Evolutionary conservation across 2,329 filamentous ascomycete species (phyloP).

Genomic region (Myriosclerotinia duriaeana): DNA sequence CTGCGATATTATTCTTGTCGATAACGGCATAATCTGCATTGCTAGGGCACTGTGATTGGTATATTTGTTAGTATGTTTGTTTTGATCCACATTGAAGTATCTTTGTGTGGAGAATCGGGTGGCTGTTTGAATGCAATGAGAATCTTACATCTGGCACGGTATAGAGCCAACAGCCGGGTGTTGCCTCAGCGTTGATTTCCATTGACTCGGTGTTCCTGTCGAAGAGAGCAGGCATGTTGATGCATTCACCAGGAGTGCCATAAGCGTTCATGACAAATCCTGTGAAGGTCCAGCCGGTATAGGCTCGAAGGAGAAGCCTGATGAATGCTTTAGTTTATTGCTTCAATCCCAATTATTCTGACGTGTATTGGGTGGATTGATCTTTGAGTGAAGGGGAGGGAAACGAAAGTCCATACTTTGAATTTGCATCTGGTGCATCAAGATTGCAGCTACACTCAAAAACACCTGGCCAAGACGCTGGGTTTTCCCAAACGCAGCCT

Average conservation of each 20-base stretch:
- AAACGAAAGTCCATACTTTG: neutral
- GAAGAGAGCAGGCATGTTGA: conserved; percentile 1
- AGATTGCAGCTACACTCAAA: conserved; percentile 17
- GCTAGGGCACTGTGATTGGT: neutral
- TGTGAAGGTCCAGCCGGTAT: neutral
- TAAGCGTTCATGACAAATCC: conserved; percentile 13
- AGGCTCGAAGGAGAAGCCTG: conserved; percentile 5
- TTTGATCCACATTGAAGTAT: neutral
- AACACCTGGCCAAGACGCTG: conserved; percentile 9
- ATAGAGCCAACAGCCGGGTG: conserved; percentile 18
- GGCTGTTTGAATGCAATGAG: neutral
- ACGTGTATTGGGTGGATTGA: neutral
- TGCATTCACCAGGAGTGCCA: neutral
- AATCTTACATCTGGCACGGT: conserved; percentile 1
- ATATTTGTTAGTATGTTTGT: neutral
- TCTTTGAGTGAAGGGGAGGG: neutral
- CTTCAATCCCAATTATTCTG: neutral
- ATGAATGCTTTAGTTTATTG: neutral
- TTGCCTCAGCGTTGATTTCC: neutral
- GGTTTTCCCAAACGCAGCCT: conserved; percentile 12
- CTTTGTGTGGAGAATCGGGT: neutral
- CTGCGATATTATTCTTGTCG: neutral
- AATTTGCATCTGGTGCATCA: neutral
- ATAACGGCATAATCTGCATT: conserved; percentile 5
- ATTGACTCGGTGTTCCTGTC: conserved; percentile 12